A percentile compares a stretch with the other conserved stretches of the same genome.
phyloP scores from a whole-genome alignment of 495 filamentous ascomycete genomes.

The Tetracladium marchalianum region DNA sequence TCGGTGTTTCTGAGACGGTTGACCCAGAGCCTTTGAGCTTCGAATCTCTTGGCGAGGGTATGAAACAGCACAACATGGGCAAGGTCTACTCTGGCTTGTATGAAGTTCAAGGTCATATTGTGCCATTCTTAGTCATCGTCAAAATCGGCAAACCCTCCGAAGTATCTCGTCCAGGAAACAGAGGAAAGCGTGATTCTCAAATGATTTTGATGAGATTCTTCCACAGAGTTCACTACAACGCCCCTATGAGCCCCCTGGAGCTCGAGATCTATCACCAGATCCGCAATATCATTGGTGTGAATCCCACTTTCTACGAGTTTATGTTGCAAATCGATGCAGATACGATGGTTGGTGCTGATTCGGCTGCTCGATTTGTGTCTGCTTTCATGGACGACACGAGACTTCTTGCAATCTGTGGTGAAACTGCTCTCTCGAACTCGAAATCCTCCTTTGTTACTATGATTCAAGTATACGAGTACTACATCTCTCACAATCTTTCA shows the following conservation, averaged over 20 bases:
- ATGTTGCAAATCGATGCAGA: conserved; percentile 96
- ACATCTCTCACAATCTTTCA: conserved; percentile 94
- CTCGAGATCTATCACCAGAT: conserved; percentile 99
- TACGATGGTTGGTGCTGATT: conserved; percentile 85
- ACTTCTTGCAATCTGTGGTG: conserved; percentile 86
- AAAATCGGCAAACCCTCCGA: conserved; percentile 97
- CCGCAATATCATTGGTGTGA: conserved; percentile 96
- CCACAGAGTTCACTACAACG: conserved; percentile 94
- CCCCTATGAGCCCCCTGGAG: conserved; percentile 91
- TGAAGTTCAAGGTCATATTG: conserved; percentile 95
- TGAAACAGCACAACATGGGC: conserved; percentile 98
- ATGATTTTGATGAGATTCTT: conserved; percentile 98
- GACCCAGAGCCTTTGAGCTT: conserved; percentile 98
- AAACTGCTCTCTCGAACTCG: conserved; percentile 87
- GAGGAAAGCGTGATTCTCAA: conserved; percentile 98
- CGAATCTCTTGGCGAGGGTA: conserved; percentile 89
- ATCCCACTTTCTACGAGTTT: conserved; percentile 97
- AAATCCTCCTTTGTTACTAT: conserved; percentile 91
- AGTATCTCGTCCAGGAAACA: conserved; percentile 91
- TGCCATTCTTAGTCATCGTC: conserved; percentile 93
- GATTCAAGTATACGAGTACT: conserved; percentile 99
- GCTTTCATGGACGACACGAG: conserved; percentile 86
- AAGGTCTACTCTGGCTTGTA: conserved; percentile 98
- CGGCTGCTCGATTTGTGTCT: conserved; percentile 85
- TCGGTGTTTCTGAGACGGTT: conserved; percentile 85